Conservation (phyloP, 139 green algal species). For the Eudorina sp. region DNA sequence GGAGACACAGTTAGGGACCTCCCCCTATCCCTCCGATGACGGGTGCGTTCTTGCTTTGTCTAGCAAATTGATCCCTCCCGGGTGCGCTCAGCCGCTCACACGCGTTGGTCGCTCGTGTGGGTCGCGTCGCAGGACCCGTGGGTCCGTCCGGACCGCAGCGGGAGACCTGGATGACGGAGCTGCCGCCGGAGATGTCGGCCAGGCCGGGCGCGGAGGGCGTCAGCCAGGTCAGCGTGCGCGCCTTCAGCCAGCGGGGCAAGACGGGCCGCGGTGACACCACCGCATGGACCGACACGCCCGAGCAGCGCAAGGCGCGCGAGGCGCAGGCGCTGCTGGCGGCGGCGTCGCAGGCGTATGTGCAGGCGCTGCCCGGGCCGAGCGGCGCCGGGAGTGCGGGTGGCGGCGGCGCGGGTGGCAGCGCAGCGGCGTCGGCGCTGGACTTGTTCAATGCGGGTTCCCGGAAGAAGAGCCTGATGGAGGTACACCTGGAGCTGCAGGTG, state of each 20-base stretch:
- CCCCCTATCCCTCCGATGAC: too few relatives aligned
- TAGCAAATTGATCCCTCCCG: too few relatives aligned
- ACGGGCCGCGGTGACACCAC: constrained; percentile 71
- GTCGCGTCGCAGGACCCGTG: constrained; percentile 15
- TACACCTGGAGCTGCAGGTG: constrained; percentile 66
- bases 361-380: constrained; percentile 27
- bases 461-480: constrained; percentile 81
- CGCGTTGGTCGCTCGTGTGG: too few relatives aligned
- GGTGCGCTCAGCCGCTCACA: too few relatives aligned
- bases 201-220: not conserved
- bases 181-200: constrained; percentile 67
- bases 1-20: too few relatives aligned
- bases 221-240: constrained; percentile 46
- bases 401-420: not conserved
- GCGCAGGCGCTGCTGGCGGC: constrained; percentile 44
- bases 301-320: constrained; percentile 52
- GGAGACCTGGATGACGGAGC: constrained; percentile 89
- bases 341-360: constrained; percentile 1
- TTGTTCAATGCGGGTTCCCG: constrained; percentile 59
- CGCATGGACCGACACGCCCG: constrained; percentile 81
- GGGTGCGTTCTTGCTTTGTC: too few relatives aligned
- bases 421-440: constrained; percentile 41
- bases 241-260: constrained; percentile 53
- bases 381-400: not conserved
- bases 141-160: constrained; percentile 34